Evolutionary conservation across 2,329 filamentous ascomycete species (phyloP).

Genomic region (Sporothrix schenckii): DNA sequence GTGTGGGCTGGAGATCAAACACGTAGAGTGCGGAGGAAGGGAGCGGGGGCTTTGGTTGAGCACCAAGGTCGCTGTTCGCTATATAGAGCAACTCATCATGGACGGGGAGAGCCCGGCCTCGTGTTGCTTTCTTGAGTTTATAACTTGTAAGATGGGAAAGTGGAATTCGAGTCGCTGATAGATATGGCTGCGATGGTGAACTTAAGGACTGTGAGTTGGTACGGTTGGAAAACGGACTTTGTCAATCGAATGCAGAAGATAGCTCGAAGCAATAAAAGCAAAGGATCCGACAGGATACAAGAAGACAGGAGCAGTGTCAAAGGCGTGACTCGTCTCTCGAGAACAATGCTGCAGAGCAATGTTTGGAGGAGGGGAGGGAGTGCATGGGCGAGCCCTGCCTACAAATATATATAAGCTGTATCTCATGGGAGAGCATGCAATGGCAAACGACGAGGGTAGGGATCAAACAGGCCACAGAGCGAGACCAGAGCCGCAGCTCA

Average conservation of each 20-base stretch:
- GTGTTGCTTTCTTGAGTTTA: neutral
- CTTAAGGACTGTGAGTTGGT: no score
- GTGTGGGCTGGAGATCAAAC: neutral
- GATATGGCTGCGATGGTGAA: no score
- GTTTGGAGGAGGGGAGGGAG: neutral
- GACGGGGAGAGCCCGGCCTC: neutral
- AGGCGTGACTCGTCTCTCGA: neutral
- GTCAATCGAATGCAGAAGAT: neutral
- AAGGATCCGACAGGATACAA: no score
- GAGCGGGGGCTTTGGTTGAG: neutral
- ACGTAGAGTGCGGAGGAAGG: neutral
- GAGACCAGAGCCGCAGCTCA: conserved; percentile 9
- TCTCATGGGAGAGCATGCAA: conserved; percentile 8
- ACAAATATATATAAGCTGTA: conserved; percentile 22
- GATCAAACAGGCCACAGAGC: neutral
- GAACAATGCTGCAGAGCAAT: neutral
- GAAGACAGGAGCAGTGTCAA: neutral
- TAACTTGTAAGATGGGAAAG: neutral
- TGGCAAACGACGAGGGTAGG: neutral
- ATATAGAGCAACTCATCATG: neutral
- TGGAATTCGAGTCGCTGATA: neutral
- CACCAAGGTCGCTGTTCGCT: neutral
- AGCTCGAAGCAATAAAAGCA: neutral
- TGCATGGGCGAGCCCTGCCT: neutral
- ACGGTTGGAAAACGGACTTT: neutral